Base-by-base conservation (phyloP, 805 yeast genomes). In the Myxozyma kluyveri region DNA sequence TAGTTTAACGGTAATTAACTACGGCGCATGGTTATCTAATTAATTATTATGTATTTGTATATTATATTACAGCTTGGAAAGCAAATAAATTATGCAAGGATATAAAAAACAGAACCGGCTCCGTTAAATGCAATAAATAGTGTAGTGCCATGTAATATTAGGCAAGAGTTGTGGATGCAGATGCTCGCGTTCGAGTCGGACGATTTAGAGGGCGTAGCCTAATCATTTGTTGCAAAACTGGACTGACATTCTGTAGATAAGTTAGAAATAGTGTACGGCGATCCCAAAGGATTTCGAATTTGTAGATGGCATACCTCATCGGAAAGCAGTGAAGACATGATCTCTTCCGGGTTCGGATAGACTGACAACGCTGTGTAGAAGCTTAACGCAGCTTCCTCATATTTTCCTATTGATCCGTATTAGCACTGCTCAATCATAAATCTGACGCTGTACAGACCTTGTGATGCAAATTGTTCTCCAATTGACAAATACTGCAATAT, bases 341-440 rank as follows among this genome's bases (percentile, higher is more conserved):
- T 81, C 65, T 88, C 96, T 50, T 95, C 84, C 54, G 99, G 99
- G 70, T 86, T 84, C 56, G 99, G 98, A 71, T 90, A 91, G 45
- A 89, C 90, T 38, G 88, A 80, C 67, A 93, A 77, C 12, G 97
- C 98, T 71, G 88, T 86, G 80, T 93, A 93, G 78, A 89, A 93
- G 61, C 84, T 79, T 61, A 90, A 75, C 35, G 99, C 98, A 41
- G 97, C 84, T 54, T 84, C 88, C 59, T 85, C 71, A 49, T 60
- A 55, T 44, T 56, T 52, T 69, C 86, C 88, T 61, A 19, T 29
- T 17, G 2, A 3, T 21, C 12, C n/a, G n/a, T n/a, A n/a, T n/a
- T n/a, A n/a, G n/a, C n/a, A n/a, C n/a, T n/a, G n/a, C n/a, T n/a
- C n/a, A n/a, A n/a, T n/a, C n/a, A n/a, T n/a, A n/a, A n/a, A n/a